Evolutionary conservation across 106 monocot species (phyloP), one percentile per base, ranked within the genome.

Genomic region (Dendrobium huoshanense): DNA sequence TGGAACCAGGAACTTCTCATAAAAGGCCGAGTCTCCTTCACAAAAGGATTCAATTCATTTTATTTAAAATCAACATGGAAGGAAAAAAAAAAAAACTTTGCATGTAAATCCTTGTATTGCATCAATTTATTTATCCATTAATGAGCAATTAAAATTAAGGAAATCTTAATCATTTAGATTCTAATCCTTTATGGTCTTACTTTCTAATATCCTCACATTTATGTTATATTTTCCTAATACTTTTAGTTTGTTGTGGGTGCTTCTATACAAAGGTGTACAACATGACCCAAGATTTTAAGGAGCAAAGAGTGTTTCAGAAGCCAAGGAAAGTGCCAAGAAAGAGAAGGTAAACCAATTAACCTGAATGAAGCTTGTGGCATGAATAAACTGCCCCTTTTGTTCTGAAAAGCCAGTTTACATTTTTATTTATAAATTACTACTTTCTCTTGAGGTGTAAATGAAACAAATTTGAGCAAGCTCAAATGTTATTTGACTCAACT

Each of bases 211-310:
- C n/a, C n/a, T n/a, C n/a, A n/a, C n/a, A n/a, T n/a, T n/a, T n/a
- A n/a, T n/a, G n/a, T n/a, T n/a, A n/a, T n/a, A n/a, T n/a, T n/a
- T n/a, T n/a, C n/a, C n/a, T n/a, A n/a, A n/a, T n/a, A n/a, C n/a
- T 8, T 67, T 40, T 11, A 37, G 9, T 41, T 15, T 37, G 56
- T 16, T 22, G 8, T 64, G 45, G 33, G 13, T 67, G 42, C 80
- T 68, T 45, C 20, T 24, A 7, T 25, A 48, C 84, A 48, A 83
- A 93, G 93, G 93, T 89, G 42, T 91, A 89, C 67, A 82, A 83
- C 74, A 91, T 93, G 93, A 73, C 76, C 7, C 79, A 80, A 51
- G 77, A 81, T 31, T 89, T 87, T 33, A 90, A 93, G 80, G 31
- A 81, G 81, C 84, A 84, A 68, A 45, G 79, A 42, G 20, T 59